These are phyloP conservation scores for Tricholoma hemisulphureum DNA, from an alignment of 768 basidiomycete species.

Conservation along the genomic window DNA sequence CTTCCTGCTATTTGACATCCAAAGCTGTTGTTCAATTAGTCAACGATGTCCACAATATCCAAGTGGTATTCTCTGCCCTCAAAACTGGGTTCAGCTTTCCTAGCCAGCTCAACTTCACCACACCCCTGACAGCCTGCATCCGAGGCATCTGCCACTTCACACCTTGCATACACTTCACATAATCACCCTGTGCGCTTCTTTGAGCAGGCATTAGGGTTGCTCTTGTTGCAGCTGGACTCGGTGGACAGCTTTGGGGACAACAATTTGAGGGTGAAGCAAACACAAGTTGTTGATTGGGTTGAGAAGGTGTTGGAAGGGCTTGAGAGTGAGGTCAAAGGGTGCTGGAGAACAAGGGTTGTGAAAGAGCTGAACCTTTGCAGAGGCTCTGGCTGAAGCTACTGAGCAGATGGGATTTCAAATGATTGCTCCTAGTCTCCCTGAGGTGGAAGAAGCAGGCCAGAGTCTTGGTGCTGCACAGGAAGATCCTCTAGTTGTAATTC, in stretches of 20 bases:
- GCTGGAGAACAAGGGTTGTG: constrained; percentile 30
- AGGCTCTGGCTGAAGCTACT: background rate
- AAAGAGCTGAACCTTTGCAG: constrained; percentile 20
- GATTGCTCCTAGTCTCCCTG: background rate
- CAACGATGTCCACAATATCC: constrained; percentile 40
- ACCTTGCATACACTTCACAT: constrained; percentile 53
- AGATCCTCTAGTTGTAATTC: background rate
- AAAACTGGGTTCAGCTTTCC: constrained; percentile 41
- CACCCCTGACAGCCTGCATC: constrained; percentile 18
- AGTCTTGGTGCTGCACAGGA: background rate
- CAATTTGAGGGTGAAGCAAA: constrained; percentile 48
- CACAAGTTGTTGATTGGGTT: constrained; percentile 52
- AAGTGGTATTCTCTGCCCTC: constrained; percentile 39
- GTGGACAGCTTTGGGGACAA: constrained; percentile 61
- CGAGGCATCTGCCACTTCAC: constrained; percentile 23
- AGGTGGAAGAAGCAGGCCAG: background rate
- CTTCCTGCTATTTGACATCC: constrained; percentile 19
- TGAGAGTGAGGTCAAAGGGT: constrained; percentile 47
- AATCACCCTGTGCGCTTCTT: constrained; percentile 65
- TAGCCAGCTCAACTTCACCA: constrained; percentile 41
- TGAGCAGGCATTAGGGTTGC: constrained; percentile 55
- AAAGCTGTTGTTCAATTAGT: constrained; percentile 34
- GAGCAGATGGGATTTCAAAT: background rate
- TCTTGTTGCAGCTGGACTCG: constrained; percentile 57
- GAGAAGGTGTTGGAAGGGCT: constrained; percentile 57